These are phyloP conservation scores for Hibiscus mutabilis DNA, from an alignment of 345 rosid species.

Conservation along the genomic window DNA sequence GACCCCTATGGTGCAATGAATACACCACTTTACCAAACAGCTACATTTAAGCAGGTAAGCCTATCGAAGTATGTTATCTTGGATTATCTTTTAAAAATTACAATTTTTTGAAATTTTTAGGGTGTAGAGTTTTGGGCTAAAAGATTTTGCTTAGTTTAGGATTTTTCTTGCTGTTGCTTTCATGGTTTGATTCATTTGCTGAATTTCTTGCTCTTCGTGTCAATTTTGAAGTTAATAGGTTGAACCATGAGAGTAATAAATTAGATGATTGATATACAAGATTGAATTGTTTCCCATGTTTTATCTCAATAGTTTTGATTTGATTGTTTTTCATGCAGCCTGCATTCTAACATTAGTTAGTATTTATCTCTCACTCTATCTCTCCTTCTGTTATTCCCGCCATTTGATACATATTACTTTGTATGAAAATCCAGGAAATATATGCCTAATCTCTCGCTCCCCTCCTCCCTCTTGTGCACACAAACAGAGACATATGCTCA, in stretches of 20 bases:
- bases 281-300: neutral
- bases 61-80: neutral
- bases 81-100: too few species aligned
- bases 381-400: too few species aligned
- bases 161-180: neutral
- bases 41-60: conserved; percentile 84
- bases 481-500: neutral
- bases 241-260: neutral
- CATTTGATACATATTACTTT: neutral
- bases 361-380: too few species aligned
- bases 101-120: neutral
- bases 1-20: conserved; percentile 85
- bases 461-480: neutral
- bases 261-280: neutral
- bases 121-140: neutral
- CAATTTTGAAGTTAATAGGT: neutral
- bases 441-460: neutral
- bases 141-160: neutral
- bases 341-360: neutral
- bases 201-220: neutral
- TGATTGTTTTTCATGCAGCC: neutral
- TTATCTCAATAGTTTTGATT: neutral
- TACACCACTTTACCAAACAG: conserved; percentile 85
- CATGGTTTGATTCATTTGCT: neutral
- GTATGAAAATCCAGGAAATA: neutral